Evolutionary conservation across 805 yeast species (phyloP).

Genomic region (Starmera dryadoides): DNA sequence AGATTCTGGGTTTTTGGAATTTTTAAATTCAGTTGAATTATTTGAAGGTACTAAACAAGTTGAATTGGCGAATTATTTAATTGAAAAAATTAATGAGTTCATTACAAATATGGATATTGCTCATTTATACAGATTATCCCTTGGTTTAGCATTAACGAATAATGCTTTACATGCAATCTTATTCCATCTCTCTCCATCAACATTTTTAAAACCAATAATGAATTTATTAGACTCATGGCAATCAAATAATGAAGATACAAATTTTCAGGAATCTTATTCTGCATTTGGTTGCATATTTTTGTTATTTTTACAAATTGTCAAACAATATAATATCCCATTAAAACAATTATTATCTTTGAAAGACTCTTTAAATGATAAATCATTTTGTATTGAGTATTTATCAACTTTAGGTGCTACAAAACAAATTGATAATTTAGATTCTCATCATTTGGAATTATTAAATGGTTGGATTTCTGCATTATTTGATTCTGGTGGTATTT

Average conservation of each 20-base stretch:
- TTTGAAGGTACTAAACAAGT: constrained; percentile 41
- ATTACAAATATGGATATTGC: constrained; percentile 32
- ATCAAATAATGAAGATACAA: constrained; percentile 36
- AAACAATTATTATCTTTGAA: constrained; percentile 19
- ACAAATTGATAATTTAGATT: constrained; percentile 18
- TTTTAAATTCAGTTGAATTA: constrained; percentile 39
- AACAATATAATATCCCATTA: constrained; percentile 29
- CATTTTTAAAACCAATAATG: constrained; percentile 36
- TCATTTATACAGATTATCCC: constrained; percentile 42
- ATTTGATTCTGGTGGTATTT: constrained; percentile 77
- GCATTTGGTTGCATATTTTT: constrained; percentile 59
- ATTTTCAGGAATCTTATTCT: constrained; percentile 59
- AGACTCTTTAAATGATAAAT: constrained; percentile 10
- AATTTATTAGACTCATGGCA: constrained; percentile 43
- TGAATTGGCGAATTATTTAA: constrained; percentile 32
- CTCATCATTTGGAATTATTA: constrained; percentile 26
- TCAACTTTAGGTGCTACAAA: constrained; percentile 20
- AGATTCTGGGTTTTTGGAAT: constrained; percentile 44
- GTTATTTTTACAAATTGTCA: constrained; percentile 32
- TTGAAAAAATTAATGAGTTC: constrained; percentile 26
- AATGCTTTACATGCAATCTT: constrained; percentile 35
- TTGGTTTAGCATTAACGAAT: constrained; percentile 39
- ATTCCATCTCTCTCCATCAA: constrained; percentile 36
- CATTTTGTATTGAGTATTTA: constrained; percentile 25
- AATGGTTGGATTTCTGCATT: constrained; percentile 76